Conservation (phyloP, 805 yeast genomes). For the Candida nemodendra region DNA sequence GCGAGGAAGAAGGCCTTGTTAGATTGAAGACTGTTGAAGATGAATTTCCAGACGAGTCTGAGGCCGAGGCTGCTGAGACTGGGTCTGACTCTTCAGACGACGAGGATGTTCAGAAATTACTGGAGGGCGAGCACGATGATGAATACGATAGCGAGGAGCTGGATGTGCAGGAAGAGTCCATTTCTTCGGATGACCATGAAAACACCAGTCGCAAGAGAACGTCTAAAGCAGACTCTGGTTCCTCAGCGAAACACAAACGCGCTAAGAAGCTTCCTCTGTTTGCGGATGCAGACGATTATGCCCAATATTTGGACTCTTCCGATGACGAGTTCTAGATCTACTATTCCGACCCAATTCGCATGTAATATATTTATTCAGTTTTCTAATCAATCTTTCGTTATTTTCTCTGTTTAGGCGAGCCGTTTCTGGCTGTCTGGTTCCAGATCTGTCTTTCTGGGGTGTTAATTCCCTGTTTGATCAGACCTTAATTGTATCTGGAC, state of each 20-base stretch:
- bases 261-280: slow-evolving; percentile 65
- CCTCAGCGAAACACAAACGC: slow-evolving; percentile 26
- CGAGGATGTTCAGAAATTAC: slow-evolving; percentile 24
- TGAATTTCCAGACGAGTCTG: slow-evolving; percentile 30
- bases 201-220: slow-evolving; percentile 3
- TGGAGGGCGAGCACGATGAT: slow-evolving; percentile 23
- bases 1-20: slow-evolving; percentile 34
- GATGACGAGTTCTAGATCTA: slow-evolving; percentile 41
- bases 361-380: no score
- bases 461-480: no score
- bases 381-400: no score
- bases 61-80: slow-evolving; percentile 24
- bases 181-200: slow-evolving; percentile 16
- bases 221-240: slow-evolving; percentile 20
- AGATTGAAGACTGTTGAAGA: slow-evolving; percentile 29
- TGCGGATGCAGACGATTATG: slow-evolving; percentile 87
- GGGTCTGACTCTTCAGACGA: slow-evolving; percentile 26
- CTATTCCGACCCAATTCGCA: neutral
- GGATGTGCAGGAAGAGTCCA: slow-evolving; percentile 30
- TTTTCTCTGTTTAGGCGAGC: no score
- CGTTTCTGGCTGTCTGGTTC: no score
- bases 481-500: no score
- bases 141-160: slow-evolving; percentile 28
- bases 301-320: slow-evolving; percentile 66
- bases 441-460: no score